Base-by-base conservation (phyloP, 805 yeast genomes). In the Ogataea neopini region DNA sequence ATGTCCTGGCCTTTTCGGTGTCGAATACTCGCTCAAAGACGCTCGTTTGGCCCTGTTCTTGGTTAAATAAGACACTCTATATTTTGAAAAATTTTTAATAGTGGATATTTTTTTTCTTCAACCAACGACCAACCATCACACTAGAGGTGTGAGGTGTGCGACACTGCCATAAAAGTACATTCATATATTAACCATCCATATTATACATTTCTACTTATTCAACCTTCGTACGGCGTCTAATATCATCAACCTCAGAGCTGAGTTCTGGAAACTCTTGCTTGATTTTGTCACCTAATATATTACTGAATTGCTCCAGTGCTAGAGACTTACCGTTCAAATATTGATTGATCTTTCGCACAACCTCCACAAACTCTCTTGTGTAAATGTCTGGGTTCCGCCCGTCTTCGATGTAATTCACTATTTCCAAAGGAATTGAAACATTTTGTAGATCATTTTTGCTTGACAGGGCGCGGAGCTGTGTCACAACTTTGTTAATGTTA, bases 341-440 rank as follows among this genome's bases (percentile, higher is more conserved):
- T 60, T 95, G 97, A 61, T 94, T 94, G 38, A 90, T 83, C 57
- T 88, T 84, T 33, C 90, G 83, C n/a, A 94, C 86, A 29, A 92
- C 88, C 63, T 94, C 99, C 13, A 92, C 88, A 68, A 94, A 94
- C 69, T 94, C 99, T 63, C 99, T 78, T 0, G 98, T 90, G 67
- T 94, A 94, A 33, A 94, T 90, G 62, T 94, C 98, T 0, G 99
- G 98, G 62, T 94, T 94, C 56, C 99, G 75, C 2, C 99, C 99
- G 60, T 89, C 96, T 62, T 94, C 98, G 32, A 94, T 88, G 61
- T 94, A 94, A 52, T 86, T 84, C 11, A 90, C 72, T n/a, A 91
- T 91, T 60, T 91, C 97, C 32, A 86, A 65, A 1, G 97, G 97
- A 3, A 87, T 75, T 1, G 83, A 68, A 3, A 77, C 67, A 7